phyloP scores from a whole-genome alignment of 345 rosid genomes.

The Durio zibethinus region DNA sequence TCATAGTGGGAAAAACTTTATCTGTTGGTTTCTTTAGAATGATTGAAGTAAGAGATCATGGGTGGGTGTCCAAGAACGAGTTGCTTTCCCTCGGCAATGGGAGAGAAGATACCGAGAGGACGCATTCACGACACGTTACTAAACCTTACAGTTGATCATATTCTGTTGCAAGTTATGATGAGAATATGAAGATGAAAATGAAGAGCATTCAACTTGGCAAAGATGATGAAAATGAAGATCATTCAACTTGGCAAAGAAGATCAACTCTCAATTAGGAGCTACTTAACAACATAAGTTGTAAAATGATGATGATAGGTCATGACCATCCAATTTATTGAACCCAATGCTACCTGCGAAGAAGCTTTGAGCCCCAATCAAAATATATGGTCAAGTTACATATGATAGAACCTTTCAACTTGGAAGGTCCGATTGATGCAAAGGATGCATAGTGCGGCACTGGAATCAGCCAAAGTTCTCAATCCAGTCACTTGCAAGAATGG shows the following conservation, averaged over 20 bases:
- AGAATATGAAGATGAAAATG: not conserved
- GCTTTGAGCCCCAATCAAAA: not conserved
- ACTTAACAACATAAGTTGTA: not conserved
- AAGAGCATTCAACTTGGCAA: not conserved
- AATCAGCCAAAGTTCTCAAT: not conserved
- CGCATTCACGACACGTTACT: not conserved
- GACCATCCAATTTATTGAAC: not conserved
- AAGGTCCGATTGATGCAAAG: not conserved
- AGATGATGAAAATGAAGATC: not conserved
- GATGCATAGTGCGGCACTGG: constrained; percentile 4
- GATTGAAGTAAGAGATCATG: constrained; percentile 4
- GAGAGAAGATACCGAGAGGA: not conserved
- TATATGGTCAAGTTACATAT: not conserved
- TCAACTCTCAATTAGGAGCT: not conserved
- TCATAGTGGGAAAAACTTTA: constrained; percentile 12
- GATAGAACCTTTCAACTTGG: constrained; percentile 5
- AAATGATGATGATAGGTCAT: not conserved
- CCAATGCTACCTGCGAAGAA: not conserved
- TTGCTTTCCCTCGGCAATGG: not conserved
- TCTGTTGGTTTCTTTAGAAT: not conserved
- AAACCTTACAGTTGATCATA: not conserved
- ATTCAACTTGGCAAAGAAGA: not conserved
- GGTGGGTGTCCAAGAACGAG: not conserved
- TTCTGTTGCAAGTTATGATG: not conserved
- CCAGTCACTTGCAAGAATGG: constrained; percentile 2